These are phyloP conservation scores for Monosporozyma unispora DNA, from an alignment of 805 yeast species.

Conservation along the genomic window DNA sequence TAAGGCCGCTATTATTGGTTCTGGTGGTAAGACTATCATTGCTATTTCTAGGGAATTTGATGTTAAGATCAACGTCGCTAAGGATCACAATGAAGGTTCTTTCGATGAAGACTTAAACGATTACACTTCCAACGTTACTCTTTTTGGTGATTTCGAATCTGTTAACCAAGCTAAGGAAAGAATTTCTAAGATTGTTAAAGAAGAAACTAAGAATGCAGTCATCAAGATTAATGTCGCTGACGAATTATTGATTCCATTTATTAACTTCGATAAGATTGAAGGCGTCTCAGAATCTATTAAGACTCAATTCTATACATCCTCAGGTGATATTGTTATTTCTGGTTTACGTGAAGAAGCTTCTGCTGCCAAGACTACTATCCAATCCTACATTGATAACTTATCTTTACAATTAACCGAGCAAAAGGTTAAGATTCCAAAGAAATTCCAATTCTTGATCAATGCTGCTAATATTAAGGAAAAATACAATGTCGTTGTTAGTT, in stretches of 20 bases:
- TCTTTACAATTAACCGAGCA: conserved; percentile 40
- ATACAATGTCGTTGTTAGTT: conserved; percentile 47
- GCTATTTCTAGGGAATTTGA: conserved; percentile 67
- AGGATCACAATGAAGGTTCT: conserved; percentile 29
- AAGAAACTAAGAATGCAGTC: conserved; percentile 54
- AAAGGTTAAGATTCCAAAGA: conserved; percentile 54
- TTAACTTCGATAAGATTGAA: conserved; percentile 16
- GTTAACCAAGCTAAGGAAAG: conserved; percentile 61
- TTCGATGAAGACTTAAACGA: conserved; percentile 52
- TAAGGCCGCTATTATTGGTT: conserved; percentile 75
- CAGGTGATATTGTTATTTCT: conserved; percentile 42
- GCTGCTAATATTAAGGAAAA: conserved; percentile 42
- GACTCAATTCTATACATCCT: conserved; percentile 14
- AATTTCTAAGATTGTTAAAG: conserved; percentile 65
- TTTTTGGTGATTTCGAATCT: conserved; percentile 82
- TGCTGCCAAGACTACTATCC: conserved; percentile 44
- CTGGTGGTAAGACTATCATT: conserved; percentile 73
- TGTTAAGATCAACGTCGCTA: conserved; percentile 55
- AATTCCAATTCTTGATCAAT: conserved; percentile 63
- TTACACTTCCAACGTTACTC: conserved; percentile 47
- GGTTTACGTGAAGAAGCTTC: conserved; percentile 67
- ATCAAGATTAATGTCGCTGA: conserved; percentile 40
- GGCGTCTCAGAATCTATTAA: conserved; percentile 18
- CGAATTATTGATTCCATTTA: conserved; percentile 28
- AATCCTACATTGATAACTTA: conserved; percentile 37